Evolutionary conservation across 257 asterid species (phyloP), one percentile per base, ranked within the genome.

Genomic region (Solanum boliviense): DNA sequence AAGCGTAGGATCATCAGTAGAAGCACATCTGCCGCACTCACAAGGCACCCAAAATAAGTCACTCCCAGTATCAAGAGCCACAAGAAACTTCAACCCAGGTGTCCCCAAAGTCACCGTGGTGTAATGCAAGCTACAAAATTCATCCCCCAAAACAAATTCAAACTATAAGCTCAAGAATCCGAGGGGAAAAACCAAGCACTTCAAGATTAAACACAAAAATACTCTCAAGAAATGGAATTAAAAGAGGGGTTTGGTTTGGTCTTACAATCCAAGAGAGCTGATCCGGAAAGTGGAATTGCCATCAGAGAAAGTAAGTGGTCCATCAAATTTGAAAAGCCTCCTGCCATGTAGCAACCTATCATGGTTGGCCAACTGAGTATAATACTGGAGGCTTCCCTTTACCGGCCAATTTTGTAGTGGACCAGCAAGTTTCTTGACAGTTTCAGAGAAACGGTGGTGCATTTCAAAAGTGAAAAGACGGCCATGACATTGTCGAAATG

Each of bases 51-150:
- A 96, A 88, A 95, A 95, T 78, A 96, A 86, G 89, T 95, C 96
- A 89, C 98, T 96, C 87, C 99, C 98, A 2, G 99, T 95, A 91
- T 96, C 99, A 87, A 96, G 95, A 41, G 98, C 99, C 94, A 96
- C 99, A 91, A 94, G 87, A 91, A 95, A 95, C 93, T 91, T 93
- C 93, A 86, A 85, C n/a, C 94, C 98, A 3, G 99, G 99, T 34
- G 93, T 93, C 21, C 99, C 99, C 86, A 96, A 41, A 39, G 91
- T 90, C 91, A 96, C 99, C 41, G 94, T 93, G 41, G 98, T 93
- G 87, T 96, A 95, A 90, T 95, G 98, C 95, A 96, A 91, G 87
- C 98, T 96, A 88, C 92, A 90, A 38, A 88, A 83, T 87, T 52
- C 23, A 21, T 81, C 89, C 87, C 91, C 92, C 73, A 68, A 79